Evolutionary conservation across 176 grass and related monocot genomes (phyloP).

Genomic region (Thalia dealbata): DNA sequence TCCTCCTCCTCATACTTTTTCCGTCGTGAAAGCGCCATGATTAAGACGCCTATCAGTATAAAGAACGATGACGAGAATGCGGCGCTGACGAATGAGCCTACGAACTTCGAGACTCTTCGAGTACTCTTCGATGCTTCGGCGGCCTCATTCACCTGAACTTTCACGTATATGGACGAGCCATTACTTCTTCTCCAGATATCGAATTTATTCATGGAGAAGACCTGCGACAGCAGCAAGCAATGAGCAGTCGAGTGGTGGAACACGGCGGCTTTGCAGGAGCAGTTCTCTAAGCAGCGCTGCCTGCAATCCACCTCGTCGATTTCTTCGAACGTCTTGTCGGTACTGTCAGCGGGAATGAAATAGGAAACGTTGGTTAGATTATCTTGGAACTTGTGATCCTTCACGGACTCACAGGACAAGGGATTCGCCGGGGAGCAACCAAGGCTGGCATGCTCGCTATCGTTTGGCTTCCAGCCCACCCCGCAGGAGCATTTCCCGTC

Average conservation of each 20-base stretch:
- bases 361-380: conserved; percentile 23
- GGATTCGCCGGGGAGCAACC: conserved; percentile 34
- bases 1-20: neutral
- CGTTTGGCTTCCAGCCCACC: conserved; percentile 17
- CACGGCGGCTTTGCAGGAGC: conserved; percentile 38
- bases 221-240: conserved; percentile 22
- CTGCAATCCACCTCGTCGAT: conserved; percentile 28
- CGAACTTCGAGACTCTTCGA: too few species aligned
- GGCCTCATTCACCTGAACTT: neutral
- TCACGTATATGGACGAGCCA: neutral
- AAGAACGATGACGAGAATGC: neutral
- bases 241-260: conserved; percentile 3
- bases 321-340: neutral
- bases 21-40: conserved; percentile 10
- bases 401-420: conserved; percentile 38
- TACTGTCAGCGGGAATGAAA: conserved; percentile 23
- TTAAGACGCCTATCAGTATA: too few species aligned
- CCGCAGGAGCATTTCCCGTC: conserved; percentile 36
- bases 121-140: neutral
- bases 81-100: neutral
- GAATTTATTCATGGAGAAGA: conserved; percentile 27
- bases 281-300: conserved; percentile 32
- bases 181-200: neutral
- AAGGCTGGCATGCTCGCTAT: conserved; percentile 22
- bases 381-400: conserved; percentile 37